Evolutionary conservation across 306 rosid genomes (phyloP), one percentile per base, ranked within the genome.

Genomic region (Citrullus amarus): DNA sequence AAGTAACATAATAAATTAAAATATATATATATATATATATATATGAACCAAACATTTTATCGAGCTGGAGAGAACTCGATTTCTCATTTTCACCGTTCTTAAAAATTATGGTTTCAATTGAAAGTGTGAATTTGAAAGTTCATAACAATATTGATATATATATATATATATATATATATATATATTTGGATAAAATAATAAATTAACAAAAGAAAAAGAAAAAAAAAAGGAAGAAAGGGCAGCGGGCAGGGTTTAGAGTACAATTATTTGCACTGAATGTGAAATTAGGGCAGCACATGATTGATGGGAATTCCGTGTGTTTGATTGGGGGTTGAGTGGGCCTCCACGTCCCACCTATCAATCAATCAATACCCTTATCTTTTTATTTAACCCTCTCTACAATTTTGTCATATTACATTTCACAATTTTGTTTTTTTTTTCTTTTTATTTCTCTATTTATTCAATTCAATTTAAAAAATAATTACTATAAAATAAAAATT

Each of bases 321-420:
- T 25, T 38, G 53, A 38, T 69, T 54, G 65, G 78, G 50, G 79
- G 61, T 75, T 75, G 66, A 11, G 43, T 38, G 61, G 46, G 53
- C 63, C 28, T 20, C 66, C 68, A 28, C 55, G 7, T 18, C 66
- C 12, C 12, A 36, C 46, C 25, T 13, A 34, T 57, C 79, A 39
- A 76, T 76, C 65, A 76, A 57, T 57, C 61, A 56, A 39, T 66
- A 3, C 16, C 4, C 39, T 75, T 39, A 9, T 39, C 63, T 76
- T 56, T 76, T 57, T n/a, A 6, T 54, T 76, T 76, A 20, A 13
- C 48, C 10, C 2, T 57, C 36, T 57, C 38, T 66, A 39, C 38
- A 58, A 57, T 55, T 73, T 78, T 72, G 76, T 80, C 73, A 69
- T 62, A 32, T 57, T 22, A 58, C 63, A 56, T 41, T 57, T 57